Base-by-base conservation (phyloP, 768 basidiomycete species). In the Flagelloscypha sp. region DNA sequence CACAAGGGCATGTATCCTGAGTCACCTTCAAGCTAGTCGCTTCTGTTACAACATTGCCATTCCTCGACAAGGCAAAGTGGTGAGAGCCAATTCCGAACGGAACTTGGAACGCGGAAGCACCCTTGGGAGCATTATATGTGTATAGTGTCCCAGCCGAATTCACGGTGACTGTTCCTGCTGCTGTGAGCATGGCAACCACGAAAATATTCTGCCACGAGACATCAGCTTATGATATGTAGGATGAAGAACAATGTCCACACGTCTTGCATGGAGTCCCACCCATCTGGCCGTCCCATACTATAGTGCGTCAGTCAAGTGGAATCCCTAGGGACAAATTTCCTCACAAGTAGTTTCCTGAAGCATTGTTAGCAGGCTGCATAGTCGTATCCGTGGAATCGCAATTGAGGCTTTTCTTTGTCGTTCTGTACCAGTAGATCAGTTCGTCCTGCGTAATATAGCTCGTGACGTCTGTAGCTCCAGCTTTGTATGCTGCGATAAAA, bases 401-500 rank as follows among this genome's bases (percentile, higher is more conserved):
- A 28, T 49, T 35, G n/a, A 46, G 30, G 23, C 25, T 12, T 21
- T 47, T 47, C 4, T 42, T 40, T 2, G 42, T 34, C 36, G 38
- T 20, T 19, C 48, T 42, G 28, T 49, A 49, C 46, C 48, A 49
- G 36, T 49, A 49, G 27, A 47, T 33, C 18, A 49, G 21, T 30
- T 47, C 32, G 33, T 49, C 48, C 11, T 17, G 27, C 17, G 38
- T 43, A 31, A 49, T 45, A 27, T 17, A 44, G n/a, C 21, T 16
- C 18, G 37, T 33, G 13, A 30, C 24, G 10, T 38, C 38, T 3
- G 48, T 16, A 1, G 46, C 35, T 17, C 70, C 68, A 4, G 60
- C 63, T 52, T 70, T 68, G 61, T 62, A 72, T 6, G 65, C 65
- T 6, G 52, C 46, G 19, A 68, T 61, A 45, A 65, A 70, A 45